Evolutionary conservation across 495 filamentous ascomycete species (phyloP), one percentile per base, ranked within the genome.

Genomic region (Annulohypoxylon moriforme): DNA sequence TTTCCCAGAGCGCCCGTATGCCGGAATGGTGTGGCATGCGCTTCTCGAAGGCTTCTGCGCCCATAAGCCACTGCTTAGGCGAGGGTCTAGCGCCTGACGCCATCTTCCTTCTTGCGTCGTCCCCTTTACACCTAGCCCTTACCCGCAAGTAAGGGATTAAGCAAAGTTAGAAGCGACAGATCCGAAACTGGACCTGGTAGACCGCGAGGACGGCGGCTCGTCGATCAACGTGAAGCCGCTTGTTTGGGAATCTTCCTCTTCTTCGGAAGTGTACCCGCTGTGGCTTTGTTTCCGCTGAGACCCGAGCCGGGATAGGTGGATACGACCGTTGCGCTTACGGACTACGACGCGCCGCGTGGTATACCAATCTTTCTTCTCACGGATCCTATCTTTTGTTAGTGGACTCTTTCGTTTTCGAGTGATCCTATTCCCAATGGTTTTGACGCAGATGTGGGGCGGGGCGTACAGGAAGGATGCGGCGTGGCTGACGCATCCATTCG

Each of bases 1-100:
- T 89, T 80, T 93, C 90, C 92, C 92, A 95, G 44, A 95, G 80
- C 34, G 88, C 87, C 77, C 89, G 82, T 75, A 92, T 90, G 20
- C 87, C 89, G n/a, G 89, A 85, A 71, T 94, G 90, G 77, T 94
- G 92, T 16, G 79, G 77, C 83, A 85, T 84, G 66, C 81, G 82
- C 31, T 81, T 76, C 64, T 85, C 81, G 65, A 85, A 85, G n/a
- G 82, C 79, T 74, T 84, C 81, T n/a, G 81, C 77, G 60, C 83
- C 76, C 60, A 82, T 83, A 34, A 82, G 80, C 75, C 75, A 77
- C 22, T 66, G 64, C 33, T 67, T 31, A 10, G 75, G 75, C 47
- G 61, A 29, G 14, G 70, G 52, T 18, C 70, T 46, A 47, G 60
- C 69, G 42, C 67, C 44, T 2, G 31, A 53, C 22, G 72, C 36